Conservation (phyloP, 495 filamentous ascomycete species). For the Rhizodiscina lignyota region DNA sequence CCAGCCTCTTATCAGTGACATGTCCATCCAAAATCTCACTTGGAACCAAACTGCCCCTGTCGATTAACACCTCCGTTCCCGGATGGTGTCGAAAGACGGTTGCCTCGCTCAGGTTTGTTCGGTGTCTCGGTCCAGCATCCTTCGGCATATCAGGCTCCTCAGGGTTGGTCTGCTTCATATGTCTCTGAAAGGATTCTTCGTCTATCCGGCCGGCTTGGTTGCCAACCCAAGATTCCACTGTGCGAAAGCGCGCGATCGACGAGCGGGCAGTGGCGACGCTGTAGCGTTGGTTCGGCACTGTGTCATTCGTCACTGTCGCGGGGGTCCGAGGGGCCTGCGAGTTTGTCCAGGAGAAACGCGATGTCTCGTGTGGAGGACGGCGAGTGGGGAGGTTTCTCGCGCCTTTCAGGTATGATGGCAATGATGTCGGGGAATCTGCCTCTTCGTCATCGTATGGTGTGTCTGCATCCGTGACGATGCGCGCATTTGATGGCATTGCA, state of each 20-base stretch:
- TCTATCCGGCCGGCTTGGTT: constrained; percentile 28
- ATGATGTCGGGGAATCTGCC: no score
- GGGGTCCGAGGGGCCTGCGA: constrained; percentile 13
- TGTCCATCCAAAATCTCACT: constrained; percentile 16
- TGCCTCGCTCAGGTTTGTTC: constrained; percentile 9
- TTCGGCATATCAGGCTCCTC: not conserved
- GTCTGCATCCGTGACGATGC: no score
- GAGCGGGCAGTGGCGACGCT: constrained; percentile 13
- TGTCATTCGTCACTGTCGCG: not conserved
- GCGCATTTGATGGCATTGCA: no score
- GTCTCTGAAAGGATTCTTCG: constrained; percentile 7
- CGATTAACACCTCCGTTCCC: constrained; percentile 15
- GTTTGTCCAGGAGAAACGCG: constrained; percentile 16
- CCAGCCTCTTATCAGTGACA: no score
- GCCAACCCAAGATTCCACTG: constrained; percentile 43
- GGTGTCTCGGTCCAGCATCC: constrained; percentile 1
- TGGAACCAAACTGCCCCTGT: constrained; percentile 10
- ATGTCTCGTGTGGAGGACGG: not conserved
- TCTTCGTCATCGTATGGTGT: no score
- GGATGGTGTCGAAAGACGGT: constrained; percentile 18
- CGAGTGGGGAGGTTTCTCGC: not conserved
- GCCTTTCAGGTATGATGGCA: no score
- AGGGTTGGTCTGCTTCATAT: constrained; percentile 2
- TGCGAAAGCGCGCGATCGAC: constrained; percentile 32
- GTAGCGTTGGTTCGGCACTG: constrained; percentile 1